Base-by-base conservation (phyloP, 139 green algal genomes). In the Chlorella ohadii region DNA sequence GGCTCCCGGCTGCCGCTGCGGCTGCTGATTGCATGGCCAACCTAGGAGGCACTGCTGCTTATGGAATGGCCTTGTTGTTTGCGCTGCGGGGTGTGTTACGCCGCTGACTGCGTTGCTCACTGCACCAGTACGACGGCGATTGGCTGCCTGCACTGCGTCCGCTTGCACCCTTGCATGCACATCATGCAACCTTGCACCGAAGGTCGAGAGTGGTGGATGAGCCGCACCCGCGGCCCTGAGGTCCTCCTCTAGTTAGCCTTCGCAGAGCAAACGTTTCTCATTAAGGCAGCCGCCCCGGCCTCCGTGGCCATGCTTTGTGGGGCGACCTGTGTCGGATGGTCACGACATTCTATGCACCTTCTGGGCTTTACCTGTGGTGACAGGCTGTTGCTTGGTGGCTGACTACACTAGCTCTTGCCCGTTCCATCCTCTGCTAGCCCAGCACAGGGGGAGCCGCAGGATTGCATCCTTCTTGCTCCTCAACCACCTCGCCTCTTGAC, bases 221-320 rank as follows among this genome's bases (percentile, higher is more conserved):
- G 82, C 76, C 25, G 39, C 56, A 13, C 39, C 17, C n/a, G 51
- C 31, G 19, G 79, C 85, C 33, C 38, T 89, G 85, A 89, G 9
- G 33, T 78, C 64, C 79, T 86, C 86, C 86, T 84, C 81, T 87
- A 89, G 86, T 89, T 86, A 86, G 66, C 79, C 71, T 63, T 87
- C 72, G 80, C 75, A 89, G 33, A 89, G 57, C 55, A 84, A 85
- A 23, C 57, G 84, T 73, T 47, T 56, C 72, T 84, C 73, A 83
- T 87, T 84, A 89, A 84, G 59, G 64, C 77, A 82, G 78, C 70
- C 38, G 61, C 12, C 63, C 76, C 47, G 3, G 74, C 28, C 67
- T 28, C 27, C 28, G 7, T 41, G 12, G 27, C 20, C 71, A 3
- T 2, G 13, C 7, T 47, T 31, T 3, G n/a, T 79, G 72, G 65